Percentiles rank a stretch among this genome's conserved stretches.
phyloP scores from a whole-genome alignment of 2,329 filamentous ascomycete species.

The Colletotrichum aenigma region DNA sequence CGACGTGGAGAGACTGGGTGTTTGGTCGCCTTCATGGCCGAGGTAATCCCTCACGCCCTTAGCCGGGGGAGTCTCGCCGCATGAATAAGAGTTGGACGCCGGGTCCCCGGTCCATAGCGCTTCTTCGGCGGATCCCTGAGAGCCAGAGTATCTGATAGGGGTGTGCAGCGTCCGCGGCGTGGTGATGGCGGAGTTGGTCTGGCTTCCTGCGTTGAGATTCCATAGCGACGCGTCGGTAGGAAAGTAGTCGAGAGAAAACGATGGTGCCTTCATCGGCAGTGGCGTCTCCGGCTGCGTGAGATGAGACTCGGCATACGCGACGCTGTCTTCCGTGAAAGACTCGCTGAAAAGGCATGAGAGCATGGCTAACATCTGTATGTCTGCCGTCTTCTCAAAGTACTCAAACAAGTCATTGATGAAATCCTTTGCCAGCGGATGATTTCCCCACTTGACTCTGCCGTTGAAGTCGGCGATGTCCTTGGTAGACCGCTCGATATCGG shows the following conservation, averaged over 20 bases:
- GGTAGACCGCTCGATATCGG: slow-evolving; percentile 7
- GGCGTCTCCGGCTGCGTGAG: slow-evolving; percentile 65
- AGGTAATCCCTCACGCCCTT: slow-evolving; percentile 49
- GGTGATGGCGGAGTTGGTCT: slow-evolving; percentile 57
- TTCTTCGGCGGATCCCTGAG: slow-evolving; percentile 60
- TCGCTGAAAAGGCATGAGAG: slow-evolving; percentile 73
- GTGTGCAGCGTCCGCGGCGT: slow-evolving; percentile 64
- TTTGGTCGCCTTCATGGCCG: slow-evolving; percentile 46
- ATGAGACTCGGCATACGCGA: slow-evolving; percentile 62
- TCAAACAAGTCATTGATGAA: slow-evolving; percentile 67
- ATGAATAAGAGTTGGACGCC: slow-evolving; percentile 63
- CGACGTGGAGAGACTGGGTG: slow-evolving; percentile 62
- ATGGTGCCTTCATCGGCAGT: slow-evolving; percentile 67
- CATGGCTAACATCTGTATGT: slow-evolving; percentile 75
- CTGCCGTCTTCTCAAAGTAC: slow-evolving; percentile 65
- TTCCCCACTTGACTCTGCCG: slow-evolving; percentile 71
- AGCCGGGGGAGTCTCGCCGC: slow-evolving; percentile 64
- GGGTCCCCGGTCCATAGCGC: slow-evolving; percentile 56
- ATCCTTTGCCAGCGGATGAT: slow-evolving; percentile 66
- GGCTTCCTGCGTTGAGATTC: slow-evolving; percentile 55
- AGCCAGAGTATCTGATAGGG: slow-evolving; percentile 57
- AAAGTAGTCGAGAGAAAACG: slow-evolving; percentile 71
- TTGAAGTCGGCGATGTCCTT: slow-evolving; percentile 39
- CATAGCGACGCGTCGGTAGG: slow-evolving; percentile 61
- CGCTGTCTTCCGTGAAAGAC: slow-evolving; percentile 56